Conservation (phyloP, 371 early-diverging fungal genomes). For the Gilbertella persicaria region DNA sequence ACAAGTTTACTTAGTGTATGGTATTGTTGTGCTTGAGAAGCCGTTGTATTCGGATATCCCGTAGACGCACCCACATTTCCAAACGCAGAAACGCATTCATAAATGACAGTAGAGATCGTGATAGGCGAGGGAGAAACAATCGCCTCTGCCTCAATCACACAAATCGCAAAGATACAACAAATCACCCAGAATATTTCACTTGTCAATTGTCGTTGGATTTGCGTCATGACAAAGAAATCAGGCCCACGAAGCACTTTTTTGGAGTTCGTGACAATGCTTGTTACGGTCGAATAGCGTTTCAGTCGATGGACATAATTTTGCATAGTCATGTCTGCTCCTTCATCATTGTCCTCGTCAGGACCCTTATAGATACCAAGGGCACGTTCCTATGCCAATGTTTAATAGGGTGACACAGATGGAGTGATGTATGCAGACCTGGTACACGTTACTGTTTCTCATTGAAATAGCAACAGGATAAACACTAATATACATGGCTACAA, state of each 20-base stretch:
- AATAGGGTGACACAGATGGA: not conserved
- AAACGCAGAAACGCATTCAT: conserved; percentile 54
- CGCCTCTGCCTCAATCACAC: conserved; percentile 30
- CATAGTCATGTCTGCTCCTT: conserved; percentile 6
- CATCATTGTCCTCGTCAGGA: conserved; percentile 21
- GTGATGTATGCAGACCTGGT: conserved; percentile 23
- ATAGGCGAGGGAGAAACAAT: conserved; percentile 43
- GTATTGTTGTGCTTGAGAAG: conserved; percentile 43
- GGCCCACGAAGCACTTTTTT: conserved; percentile 36
- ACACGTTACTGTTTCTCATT: conserved; percentile 44
- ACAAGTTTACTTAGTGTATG: conserved; percentile 44
- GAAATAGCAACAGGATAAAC: conserved; percentile 42
- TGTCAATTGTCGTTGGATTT: conserved; percentile 49
- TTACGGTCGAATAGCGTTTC: conserved; percentile 36
- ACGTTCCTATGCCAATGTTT: conserved; percentile 33
- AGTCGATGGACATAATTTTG: conserved; percentile 22
- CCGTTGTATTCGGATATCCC: conserved; percentile 39
- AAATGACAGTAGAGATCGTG: conserved; percentile 41
- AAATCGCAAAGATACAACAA: conserved; percentile 36
- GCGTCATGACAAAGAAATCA: conserved; percentile 50
- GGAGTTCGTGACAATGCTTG: conserved; percentile 39
- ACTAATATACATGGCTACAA: conserved; percentile 43
- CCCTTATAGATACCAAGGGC: conserved; percentile 48
- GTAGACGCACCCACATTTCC: conserved; percentile 46
- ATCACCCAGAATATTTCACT: conserved; percentile 54